Conservation (phyloP, 345 rosid genomes). For the Populus davidiana region DNA sequence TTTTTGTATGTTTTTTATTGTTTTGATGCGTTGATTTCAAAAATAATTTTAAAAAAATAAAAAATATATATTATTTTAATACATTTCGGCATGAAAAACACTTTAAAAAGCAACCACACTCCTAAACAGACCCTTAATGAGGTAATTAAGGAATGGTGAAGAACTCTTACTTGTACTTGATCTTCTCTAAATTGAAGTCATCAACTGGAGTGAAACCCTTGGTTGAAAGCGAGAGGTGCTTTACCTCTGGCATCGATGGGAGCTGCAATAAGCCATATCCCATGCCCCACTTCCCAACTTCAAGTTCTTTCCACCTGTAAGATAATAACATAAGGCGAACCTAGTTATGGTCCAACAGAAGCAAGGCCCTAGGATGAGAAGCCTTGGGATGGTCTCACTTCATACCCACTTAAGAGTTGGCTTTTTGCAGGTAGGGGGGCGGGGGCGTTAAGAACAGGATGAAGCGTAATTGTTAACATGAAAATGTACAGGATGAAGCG, state of each 20-base stretch:
- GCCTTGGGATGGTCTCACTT: too few relatives aligned
- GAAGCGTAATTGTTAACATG: conserved; percentile 42
- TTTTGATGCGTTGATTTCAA: too few relatives aligned
- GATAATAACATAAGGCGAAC: neutral
- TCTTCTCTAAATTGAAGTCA: conserved; percentile 59
- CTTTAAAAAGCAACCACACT: too few relatives aligned
- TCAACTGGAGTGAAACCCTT: conserved; percentile 66
- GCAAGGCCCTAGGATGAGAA: neutral
- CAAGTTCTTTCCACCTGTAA: conserved; percentile 80
- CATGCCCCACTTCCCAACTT: conserved; percentile 87
- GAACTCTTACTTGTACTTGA: conserved; percentile 67
- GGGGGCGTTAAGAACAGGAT: neutral
- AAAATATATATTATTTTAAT: too few relatives aligned
- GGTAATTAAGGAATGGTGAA: neutral
- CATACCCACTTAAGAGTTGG: neutral
- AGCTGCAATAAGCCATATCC: conserved; percentile 87
- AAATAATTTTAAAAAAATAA: too few relatives aligned
- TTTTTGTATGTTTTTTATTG: too few relatives aligned
- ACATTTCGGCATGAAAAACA: too few relatives aligned
- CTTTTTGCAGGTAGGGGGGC: neutral
- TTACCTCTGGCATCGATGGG: conserved; percentile 84
- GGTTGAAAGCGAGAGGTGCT: conserved; percentile 66
- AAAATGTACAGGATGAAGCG: conserved; percentile 43
- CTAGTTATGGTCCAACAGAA: neutral
- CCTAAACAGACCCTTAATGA: neutral